phyloP scores from a whole-genome alignment of 177 flowering plant species.

The Vitis hybrid region DNA sequence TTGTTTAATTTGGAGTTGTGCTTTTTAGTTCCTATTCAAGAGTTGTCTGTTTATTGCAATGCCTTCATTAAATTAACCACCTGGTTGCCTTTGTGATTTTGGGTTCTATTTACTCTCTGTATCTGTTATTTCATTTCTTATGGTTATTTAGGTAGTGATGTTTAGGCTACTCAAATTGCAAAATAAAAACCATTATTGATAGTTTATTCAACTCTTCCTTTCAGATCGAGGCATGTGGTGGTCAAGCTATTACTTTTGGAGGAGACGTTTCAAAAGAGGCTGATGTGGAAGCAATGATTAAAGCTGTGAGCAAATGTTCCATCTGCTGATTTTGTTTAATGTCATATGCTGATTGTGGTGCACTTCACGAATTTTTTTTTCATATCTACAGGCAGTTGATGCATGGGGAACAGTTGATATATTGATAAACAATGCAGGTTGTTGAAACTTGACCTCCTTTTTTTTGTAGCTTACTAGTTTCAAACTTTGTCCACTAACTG shows the following conservation, averaged over 20 bases:
- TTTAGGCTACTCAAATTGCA: neutral
- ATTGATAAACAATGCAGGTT: slow-evolving; percentile 94
- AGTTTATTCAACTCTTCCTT: slow-evolving; percentile 6
- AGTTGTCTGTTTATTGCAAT: too few species aligned
- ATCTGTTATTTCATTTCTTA: too few species aligned
- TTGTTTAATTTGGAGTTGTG: too few species aligned
- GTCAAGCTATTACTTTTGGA: slow-evolving; percentile 90
- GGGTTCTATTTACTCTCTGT: too few species aligned
- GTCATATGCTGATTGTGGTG: neutral
- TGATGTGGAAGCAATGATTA: slow-evolving; percentile 92
- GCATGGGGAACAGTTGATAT: slow-evolving; percentile 97
- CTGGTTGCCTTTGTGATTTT: too few species aligned
- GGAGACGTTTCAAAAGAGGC: slow-evolving; percentile 97
- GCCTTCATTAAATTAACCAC: too few species aligned
- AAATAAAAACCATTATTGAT: neutral
- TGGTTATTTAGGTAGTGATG: neutral
- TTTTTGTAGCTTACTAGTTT: slow-evolving; percentile 1
- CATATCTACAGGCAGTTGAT: slow-evolving; percentile 77
- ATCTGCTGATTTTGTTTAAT: slow-evolving; percentile 5
- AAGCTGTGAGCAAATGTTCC: slow-evolving; percentile 57
- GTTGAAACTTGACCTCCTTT: neutral
- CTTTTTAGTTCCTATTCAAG: too few species aligned
- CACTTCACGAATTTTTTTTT: slow-evolving; percentile 10
- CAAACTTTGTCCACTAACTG: neutral
- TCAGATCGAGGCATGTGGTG: slow-evolving; percentile 87